Conservation (phyloP, 345 rosid genomes). For the Alliaria petiolata region DNA sequence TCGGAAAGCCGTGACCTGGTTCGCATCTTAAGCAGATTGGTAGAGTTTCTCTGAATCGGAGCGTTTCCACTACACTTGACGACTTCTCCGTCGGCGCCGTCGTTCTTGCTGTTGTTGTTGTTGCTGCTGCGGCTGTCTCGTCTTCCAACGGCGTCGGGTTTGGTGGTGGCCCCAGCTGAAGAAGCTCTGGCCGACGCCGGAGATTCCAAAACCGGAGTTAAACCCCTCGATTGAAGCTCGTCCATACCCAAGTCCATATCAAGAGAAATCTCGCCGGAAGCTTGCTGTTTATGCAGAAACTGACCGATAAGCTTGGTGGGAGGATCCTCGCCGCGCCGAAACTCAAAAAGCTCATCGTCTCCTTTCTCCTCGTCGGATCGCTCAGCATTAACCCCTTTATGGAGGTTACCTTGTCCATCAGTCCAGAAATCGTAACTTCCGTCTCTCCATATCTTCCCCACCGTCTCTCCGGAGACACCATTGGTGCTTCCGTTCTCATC, state of each 20-base stretch:
- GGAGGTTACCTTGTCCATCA: conserved; percentile 28
- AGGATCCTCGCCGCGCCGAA: conserved; percentile 36
- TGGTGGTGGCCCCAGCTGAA: neutral
- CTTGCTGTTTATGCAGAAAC: conserved; percentile 50
- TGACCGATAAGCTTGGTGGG: conserved; percentile 43
- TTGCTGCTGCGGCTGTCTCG: conserved; percentile 5
- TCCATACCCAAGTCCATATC: conserved; percentile 50
- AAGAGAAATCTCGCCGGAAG: conserved; percentile 46
- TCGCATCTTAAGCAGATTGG: conserved; percentile 29
- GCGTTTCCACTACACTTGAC: conserved; percentile 44
- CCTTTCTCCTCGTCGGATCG: conserved; percentile 12
- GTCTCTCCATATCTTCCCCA: conserved; percentile 48
- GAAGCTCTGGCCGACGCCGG: neutral
- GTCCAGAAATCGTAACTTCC: conserved; percentile 64
- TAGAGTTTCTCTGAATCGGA: conserved; percentile 29
- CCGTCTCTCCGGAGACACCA: conserved; percentile 15
- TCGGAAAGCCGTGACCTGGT: conserved; percentile 38
- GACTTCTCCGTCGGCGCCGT: conserved; percentile 32
- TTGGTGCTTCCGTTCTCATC: conserved; percentile 12
- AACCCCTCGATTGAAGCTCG: conserved; percentile 30
- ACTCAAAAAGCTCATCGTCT: conserved; percentile 29
- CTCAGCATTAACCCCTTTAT: conserved; percentile 1
- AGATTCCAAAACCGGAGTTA: conserved; percentile 34
- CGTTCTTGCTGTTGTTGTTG: neutral
- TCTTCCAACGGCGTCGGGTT: conserved; percentile 11